Evolutionary conservation across 2,329 filamentous ascomycete species (phyloP), one percentile per base, ranked within the genome.

Genomic region (Scedosporium apiospermum): DNA sequence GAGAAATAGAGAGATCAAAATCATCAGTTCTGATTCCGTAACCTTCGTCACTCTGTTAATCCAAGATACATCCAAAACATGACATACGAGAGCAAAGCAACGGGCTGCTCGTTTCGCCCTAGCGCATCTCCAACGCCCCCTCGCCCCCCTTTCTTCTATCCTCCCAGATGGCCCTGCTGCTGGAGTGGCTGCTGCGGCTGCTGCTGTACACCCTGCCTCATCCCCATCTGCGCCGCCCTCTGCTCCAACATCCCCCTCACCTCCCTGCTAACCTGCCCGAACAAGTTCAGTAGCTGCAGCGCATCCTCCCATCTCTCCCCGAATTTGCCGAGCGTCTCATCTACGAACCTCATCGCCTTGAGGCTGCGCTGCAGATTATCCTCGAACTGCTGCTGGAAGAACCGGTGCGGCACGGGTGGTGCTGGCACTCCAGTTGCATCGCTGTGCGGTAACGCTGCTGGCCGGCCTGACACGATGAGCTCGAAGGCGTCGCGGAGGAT

Each of bases 261-360:
- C 34, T 61, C 60, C 4, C 46, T 49, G 6, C 46, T 34, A 12
- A 61, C 18, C n/a, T 51, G 44, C 34, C 30, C 30, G 55, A 61
- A 61, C 49, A 61, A 21, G 30, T 61, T 51, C 23, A 61, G 60
- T 18, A 61, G n/a, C 49, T 51, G 49, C n/a, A 55, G n/a, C 1
- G 83, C 81, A 64, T 85, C 78, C 3, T 80, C 79, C 85, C 85
- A 88, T 2, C 83, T 76, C 65, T 83, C 77, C 41, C 84, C 83
- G 63, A 82, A 87, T n/a, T 76, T 78, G 14, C 74, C 76, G 18
- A 88, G 71, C 1, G 81, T 84, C 64, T 82, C 76, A 3, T 77
- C 76, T 6, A 85, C 81, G 51, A 78, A 77, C 61, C 82, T 79
- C 1, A 88, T 71, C 62, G 83, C 84, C 30, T 76, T 74, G 14